phyloP scores from a whole-genome alignment of 2,329 filamentous ascomycete genomes.

The Cladosporium sp. region DNA sequence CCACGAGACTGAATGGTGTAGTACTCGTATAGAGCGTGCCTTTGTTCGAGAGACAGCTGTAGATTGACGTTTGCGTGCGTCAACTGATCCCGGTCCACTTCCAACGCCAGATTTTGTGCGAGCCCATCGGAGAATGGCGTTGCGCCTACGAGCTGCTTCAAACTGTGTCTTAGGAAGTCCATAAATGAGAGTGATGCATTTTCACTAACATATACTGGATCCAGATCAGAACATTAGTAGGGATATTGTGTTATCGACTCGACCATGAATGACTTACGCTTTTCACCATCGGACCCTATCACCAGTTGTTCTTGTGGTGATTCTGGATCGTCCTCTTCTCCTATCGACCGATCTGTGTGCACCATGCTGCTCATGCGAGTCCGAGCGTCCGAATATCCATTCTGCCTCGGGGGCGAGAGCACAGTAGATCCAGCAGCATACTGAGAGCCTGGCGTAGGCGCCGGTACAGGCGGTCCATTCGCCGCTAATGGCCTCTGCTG shows the following conservation, averaged over 20 bases:
- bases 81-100: neutral
- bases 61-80: neutral
- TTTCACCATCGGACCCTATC: neutral
- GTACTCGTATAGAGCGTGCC: neutral
- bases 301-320: neutral
- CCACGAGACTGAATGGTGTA: neutral
- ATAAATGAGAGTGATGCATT: neutral
- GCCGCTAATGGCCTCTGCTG: neutral
- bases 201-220: neutral
- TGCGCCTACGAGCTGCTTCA: neutral
- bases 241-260: too few species aligned
- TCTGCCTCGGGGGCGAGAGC: neutral
- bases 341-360: neutral
- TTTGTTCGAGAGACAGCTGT: neutral
- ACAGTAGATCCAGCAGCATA: neutral
- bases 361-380: neutral
- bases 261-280: neutral
- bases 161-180: neutral
- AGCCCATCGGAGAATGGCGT: neutral
- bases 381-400: neutral
- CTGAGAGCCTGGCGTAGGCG: neutral
- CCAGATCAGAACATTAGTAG: too few species aligned
- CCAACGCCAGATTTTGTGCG: neutral
- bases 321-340: neutral
- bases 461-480: neutral